phyloP scores from a whole-genome alignment of 75 land plant genomes.

The Adiantum capillusveneris region DNA sequence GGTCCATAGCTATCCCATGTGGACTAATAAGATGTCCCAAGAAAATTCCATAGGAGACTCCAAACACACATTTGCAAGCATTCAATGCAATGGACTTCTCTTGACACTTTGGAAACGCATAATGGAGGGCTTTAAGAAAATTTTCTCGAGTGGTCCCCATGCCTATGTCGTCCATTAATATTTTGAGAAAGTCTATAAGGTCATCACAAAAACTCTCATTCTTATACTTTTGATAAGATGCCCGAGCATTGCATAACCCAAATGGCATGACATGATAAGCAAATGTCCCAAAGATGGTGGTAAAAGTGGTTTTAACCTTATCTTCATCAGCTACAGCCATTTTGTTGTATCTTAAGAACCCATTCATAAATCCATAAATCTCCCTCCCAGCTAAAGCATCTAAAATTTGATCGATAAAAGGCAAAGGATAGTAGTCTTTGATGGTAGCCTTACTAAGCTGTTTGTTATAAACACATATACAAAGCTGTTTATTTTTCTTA shows the following conservation, averaged over 20 bases:
- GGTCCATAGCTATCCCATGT: constrained; percentile 11
- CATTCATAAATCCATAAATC: constrained; percentile 12
- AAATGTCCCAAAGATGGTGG: background rate
- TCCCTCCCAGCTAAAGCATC: constrained; percentile 8
- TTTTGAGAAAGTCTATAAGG: background rate
- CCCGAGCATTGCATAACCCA: background rate
- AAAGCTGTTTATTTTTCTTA: constrained; percentile 10
- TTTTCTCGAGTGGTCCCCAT: background rate
- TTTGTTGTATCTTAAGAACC: constrained; percentile 3
- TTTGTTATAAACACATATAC: background rate
- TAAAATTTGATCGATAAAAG: background rate
- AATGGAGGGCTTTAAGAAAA: background rate
- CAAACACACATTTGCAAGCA: background rate
- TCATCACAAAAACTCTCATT: background rate
- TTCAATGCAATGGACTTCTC: background rate
- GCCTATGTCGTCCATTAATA: background rate
- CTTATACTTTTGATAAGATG: background rate
- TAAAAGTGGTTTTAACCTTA: background rate
- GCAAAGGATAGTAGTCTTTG: background rate
- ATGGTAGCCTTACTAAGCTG: background rate
- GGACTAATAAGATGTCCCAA: constrained; percentile 9
- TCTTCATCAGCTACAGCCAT: background rate
- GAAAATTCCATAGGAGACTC: constrained; percentile 5
- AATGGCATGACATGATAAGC: constrained; percentile 7
- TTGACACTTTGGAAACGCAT: constrained; percentile 3